These are phyloP conservation scores for Choanephora cucurbitarum DNA, from an alignment of 371 early-diverging fungal species.

Conservation along the genomic window DNA sequence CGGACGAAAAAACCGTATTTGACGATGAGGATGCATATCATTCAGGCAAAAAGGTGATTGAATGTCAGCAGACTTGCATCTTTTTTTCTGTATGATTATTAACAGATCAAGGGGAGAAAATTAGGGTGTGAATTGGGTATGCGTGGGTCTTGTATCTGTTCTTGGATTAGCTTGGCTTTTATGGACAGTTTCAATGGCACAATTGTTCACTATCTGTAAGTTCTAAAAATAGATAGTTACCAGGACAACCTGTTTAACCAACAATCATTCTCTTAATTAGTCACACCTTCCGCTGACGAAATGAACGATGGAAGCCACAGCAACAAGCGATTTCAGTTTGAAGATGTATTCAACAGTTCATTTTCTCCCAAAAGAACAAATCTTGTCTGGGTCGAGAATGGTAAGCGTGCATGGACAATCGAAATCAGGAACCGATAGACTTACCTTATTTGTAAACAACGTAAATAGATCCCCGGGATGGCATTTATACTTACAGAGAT, in stretches of 20 bases:
- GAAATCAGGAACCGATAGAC: too few relatives aligned
- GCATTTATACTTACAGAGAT: conserved; percentile 51
- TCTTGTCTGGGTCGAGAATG: conserved; percentile 58
- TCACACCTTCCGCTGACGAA: neutral
- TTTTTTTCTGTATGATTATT: too few relatives aligned
- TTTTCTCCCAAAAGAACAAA: conserved; percentile 41
- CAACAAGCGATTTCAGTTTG: conserved; percentile 32
- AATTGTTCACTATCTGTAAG: conserved; percentile 17
- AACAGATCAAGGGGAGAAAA: neutral
- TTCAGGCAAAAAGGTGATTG: neutral
- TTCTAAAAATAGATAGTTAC: neutral
- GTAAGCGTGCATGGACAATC: conserved; percentile 20
- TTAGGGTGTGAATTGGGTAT: conserved; percentile 26
- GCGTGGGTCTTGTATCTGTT: conserved; percentile 24
- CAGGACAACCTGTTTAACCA: neutral
- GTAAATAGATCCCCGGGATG: conserved; percentile 35
- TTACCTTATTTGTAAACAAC: neutral
- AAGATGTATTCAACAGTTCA: conserved; percentile 54
- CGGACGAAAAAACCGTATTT: neutral
- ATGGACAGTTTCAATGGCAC: conserved; percentile 33
- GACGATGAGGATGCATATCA: neutral
- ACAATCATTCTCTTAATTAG: neutral
- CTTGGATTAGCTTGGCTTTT: conserved; percentile 22
- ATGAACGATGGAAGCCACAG: neutral
- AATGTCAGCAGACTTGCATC: too few relatives aligned